Base-by-base conservation (phyloP, 192 early-diverging fungal genomes). In the Podila clonocystis region DNA sequence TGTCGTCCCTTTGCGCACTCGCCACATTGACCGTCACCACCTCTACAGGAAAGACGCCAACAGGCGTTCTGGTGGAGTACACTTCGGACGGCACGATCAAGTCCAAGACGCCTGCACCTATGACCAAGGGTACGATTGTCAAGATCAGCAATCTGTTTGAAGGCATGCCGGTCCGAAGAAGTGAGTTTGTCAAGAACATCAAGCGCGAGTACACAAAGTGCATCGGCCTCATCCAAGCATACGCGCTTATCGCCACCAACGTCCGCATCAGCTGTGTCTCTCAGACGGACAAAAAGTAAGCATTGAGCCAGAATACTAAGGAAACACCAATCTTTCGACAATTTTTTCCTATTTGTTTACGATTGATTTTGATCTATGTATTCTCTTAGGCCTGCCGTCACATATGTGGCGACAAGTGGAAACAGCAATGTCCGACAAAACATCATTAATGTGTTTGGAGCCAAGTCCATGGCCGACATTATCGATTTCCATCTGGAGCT, bases 1-100 rank as follows among this genome's bases (percentile, higher is more conserved):
- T 99, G 5, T 94, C 92, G 67, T 96, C 97, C 0, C 76, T 99
- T 0, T 97, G 96, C 64, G 91, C 94, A 2, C 69, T 95, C n/a
- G 83, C 89, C 13, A 83, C 85, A 31, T 72, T 96, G 2, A 82
- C 88, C 0, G 87, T 96, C 0, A 89, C 88, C 7, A 96, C 95
- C 4, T 87, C 87, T 8, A 94, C 94, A 19, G 82, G 87, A 24
- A 80, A 85, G 19, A 68, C 71, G 2, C 91, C 90, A 4, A 71
- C 82, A 13, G 98, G 94, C 8, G 66, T 83, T 17, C 80, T 90
- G 36, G 88, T 98, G 5, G 89, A 91, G 65, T 97, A 91, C 82
- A 89, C 91, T 67, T 65, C 65, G 8, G 30, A 67, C 9, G 98
- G 98, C 22, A 24, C 36, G 9, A 78, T 83, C 34, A 38, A 68